A percentile compares a stretch with the other conserved stretches of the same genome.
Evolutionary conservation across 352 stramenopile genomes (phyloP).

Genomic region (Nothophytophthora sp.): DNA sequence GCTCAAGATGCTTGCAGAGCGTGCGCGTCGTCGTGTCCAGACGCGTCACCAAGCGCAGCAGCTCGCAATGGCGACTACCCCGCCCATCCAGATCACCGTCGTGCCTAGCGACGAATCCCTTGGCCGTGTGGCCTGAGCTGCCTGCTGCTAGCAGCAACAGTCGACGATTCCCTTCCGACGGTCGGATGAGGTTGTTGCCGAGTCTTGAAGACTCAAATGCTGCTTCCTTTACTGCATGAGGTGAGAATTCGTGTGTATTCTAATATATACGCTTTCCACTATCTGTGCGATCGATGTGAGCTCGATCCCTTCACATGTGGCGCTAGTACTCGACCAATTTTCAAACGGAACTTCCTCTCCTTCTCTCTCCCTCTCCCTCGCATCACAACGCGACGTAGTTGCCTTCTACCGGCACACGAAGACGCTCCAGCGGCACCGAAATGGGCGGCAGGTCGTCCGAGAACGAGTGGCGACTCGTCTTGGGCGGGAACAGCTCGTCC

Average conservation of each 20-base stretch:
- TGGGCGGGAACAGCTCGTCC: conserved; percentile 80
- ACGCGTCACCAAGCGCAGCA: conserved; percentile 20
- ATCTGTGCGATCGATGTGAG: too few relatives aligned
- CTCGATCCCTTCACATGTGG: too few relatives aligned
- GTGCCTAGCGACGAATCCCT: conserved; percentile 2
- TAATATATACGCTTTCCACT: conserved; percentile 1
- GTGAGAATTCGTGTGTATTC: too few relatives aligned
- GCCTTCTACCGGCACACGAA: conserved; percentile 41
- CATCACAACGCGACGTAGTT: conserved; percentile 42
- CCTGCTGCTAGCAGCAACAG: neutral
- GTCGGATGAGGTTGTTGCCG: too few relatives aligned
- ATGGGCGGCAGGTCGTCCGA: conserved; percentile 85
- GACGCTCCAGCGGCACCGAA: conserved; percentile 65
- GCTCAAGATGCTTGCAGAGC: conserved; percentile 56
- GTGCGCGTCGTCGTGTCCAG: conserved; percentile 45
- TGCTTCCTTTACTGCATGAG: too few relatives aligned
- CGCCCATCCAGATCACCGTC: conserved; percentile 14
- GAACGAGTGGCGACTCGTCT: conserved; percentile 87
- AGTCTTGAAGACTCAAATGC: too few relatives aligned
- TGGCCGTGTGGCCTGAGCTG: conserved; percentile 1
- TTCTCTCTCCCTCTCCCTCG: neutral
- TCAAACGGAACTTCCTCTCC: too few relatives aligned
- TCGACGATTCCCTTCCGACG: neutral
- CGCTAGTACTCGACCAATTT: too few relatives aligned
- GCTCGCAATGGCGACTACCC: neutral